Percentiles rank a stretch among this genome's conserved stretches.
These are phyloP conservation scores for Asterionellopsis glacialis DNA, from an alignment of 108 stramenopile species.

Conservation along the genomic window DNA sequence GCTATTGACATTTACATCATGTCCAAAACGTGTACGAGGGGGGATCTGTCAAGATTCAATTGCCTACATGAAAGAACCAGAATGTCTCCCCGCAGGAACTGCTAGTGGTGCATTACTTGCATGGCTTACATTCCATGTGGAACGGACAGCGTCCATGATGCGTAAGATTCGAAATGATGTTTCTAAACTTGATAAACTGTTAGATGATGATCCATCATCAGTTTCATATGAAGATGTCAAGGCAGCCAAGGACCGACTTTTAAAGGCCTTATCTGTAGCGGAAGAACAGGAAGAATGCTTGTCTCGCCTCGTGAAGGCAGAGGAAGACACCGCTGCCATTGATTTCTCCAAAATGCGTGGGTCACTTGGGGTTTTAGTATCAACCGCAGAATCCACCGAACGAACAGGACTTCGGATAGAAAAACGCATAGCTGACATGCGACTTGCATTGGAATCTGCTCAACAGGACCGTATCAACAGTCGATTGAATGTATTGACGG, in stretches of 20 bases:
- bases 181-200: slow-evolving; percentile 31
- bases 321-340: slow-evolving; percentile 29
- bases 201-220: slow-evolving; percentile 27
- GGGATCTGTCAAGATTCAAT: slow-evolving; percentile 24
- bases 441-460: slow-evolving; percentile 28
- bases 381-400: slow-evolving; percentile 41
- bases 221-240: slow-evolving; percentile 36
- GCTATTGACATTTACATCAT: slow-evolving; percentile 42
- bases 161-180: slow-evolving; percentile 29
- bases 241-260: slow-evolving; percentile 35
- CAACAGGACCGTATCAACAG: slow-evolving; percentile 37
- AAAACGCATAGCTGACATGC: slow-evolving; percentile 35
- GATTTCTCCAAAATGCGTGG: slow-evolving; percentile 34
- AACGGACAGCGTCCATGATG: slow-evolving; percentile 35
- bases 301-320: slow-evolving; percentile 6
- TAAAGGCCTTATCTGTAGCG: slow-evolving; percentile 36
- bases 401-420: slow-evolving; percentile 35
- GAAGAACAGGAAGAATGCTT: slow-evolving; percentile 42
- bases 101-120: slow-evolving; percentile 34
- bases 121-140: slow-evolving; percentile 46
- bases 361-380: slow-evolving; percentile 22
- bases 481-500: slow-evolving; percentile 35
- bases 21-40: slow-evolving; percentile 19
- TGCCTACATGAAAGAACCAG: slow-evolving; percentile 34
- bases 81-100: slow-evolving; percentile 32